Evolutionary conservation across 2,329 filamentous ascomycete species (phyloP).

Genomic region (Zasmidium citrigriseum): DNA sequence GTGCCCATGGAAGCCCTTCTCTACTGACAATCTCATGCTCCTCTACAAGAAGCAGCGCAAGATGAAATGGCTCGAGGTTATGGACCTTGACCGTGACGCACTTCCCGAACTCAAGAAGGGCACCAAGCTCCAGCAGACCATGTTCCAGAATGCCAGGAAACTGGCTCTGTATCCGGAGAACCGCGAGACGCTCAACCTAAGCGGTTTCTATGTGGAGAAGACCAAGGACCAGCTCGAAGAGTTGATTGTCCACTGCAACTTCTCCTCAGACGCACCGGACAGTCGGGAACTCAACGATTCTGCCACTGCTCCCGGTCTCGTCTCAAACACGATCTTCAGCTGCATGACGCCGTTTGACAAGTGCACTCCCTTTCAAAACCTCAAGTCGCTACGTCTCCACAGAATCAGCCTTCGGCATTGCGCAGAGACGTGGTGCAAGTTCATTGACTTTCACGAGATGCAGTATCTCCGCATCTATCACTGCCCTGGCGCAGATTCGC

Average conservation of each 20-base stretch:
- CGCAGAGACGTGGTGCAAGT: slow-evolving; percentile 50
- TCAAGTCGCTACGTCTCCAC: slow-evolving; percentile 48
- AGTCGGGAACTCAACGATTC: slow-evolving; percentile 49
- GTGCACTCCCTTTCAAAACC: slow-evolving; percentile 44
- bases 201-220: slow-evolving; percentile 45
- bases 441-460: slow-evolving; percentile 48
- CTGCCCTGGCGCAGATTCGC: slow-evolving; percentile 48
- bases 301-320: slow-evolving; percentile 47
- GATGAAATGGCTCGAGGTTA: slow-evolving; percentile 52
- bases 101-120: slow-evolving; percentile 46
- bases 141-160: slow-evolving; percentile 45
- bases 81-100: slow-evolving; percentile 47
- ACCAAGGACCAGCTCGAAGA: slow-evolving; percentile 45
- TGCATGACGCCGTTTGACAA: slow-evolving; percentile 50
- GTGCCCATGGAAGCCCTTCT: slow-evolving; percentile 52
- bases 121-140: slow-evolving; percentile 37
- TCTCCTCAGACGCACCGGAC: slow-evolving; percentile 36
- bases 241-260: slow-evolving; percentile 50
- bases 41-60: slow-evolving; percentile 51
- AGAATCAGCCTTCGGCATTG: slow-evolving; percentile 49
- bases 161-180: slow-evolving; percentile 51
- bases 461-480: slow-evolving; percentile 45
- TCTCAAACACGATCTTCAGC: slow-evolving; percentile 48
- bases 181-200: slow-evolving; percentile 45
- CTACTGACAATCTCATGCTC: slow-evolving; percentile 49